These are phyloP conservation scores for Saccharomycopsis amapae DNA, from an alignment of 805 yeast genomes.

Conservation along the genomic window DNA sequence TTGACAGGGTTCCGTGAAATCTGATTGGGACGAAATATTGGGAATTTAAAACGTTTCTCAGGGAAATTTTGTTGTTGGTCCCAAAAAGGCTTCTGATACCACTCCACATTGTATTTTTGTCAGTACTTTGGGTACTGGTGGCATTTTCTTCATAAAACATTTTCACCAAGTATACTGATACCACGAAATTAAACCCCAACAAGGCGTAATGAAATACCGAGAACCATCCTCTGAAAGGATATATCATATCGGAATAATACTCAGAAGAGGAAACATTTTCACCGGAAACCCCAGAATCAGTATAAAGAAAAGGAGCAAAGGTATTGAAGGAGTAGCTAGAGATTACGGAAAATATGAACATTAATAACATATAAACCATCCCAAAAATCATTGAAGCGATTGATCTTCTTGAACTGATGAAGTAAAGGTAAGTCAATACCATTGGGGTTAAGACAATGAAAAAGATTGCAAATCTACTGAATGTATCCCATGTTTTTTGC, in stretches of 20 bases:
- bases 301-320: not conserved
- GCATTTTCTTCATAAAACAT: not conserved
- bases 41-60: not conserved
- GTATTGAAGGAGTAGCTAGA: conserved; percentile 1
- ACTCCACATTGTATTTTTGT: not conserved
- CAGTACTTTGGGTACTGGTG: not conserved
- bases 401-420: not conserved
- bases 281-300: conserved; percentile 1
- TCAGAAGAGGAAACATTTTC: not conserved
- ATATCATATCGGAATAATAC: not conserved
- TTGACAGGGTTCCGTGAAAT: not conserved
- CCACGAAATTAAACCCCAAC: conserved; percentile 2
- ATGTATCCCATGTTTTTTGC: not conserved
- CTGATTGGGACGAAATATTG: not conserved
- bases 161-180: conserved; percentile 1
- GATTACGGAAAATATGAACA: too few species aligned
- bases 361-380: conserved; percentile 1
- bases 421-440: conserved; percentile 1
- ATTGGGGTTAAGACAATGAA: conserved; percentile 1
- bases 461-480: not conserved
- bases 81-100: not conserved
- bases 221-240: conserved; percentile 6
- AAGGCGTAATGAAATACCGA: conserved; percentile 6
- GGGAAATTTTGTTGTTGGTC: not conserved
- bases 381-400: not conserved